Evolutionary conservation across 257 asterid genomes (phyloP).

Genomic region (Cynanchum wilfordii): DNA sequence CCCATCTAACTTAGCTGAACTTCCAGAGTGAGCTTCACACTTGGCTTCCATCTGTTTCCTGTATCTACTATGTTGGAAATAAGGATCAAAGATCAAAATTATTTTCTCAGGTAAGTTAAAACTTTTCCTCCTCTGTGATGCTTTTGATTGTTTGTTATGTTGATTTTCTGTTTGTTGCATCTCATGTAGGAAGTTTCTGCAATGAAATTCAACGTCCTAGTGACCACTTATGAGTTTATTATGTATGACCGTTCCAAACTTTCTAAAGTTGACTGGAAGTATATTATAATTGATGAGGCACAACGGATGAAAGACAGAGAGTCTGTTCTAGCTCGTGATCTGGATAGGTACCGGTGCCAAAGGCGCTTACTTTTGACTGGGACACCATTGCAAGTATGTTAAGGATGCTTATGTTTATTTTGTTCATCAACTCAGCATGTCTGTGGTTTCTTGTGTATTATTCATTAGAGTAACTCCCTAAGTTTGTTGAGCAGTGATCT

Average conservation of each 20-base stretch:
- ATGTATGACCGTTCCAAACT: constrained; percentile 98
- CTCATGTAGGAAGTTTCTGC: constrained; percentile 77
- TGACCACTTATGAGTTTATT: constrained; percentile 94
- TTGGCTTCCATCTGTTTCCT: constrained; percentile 97
- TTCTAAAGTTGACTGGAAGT: constrained; percentile 97
- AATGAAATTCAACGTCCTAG: constrained; percentile 94
- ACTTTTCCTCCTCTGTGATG: constrained; percentile 11
- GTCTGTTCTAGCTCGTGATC: constrained; percentile 99
- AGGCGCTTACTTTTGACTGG: constrained; percentile 99
- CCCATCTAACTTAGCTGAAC: constrained; percentile 27
- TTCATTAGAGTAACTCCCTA: background rate
- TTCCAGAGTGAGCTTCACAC: constrained; percentile 83
- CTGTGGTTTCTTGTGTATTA: background rate
- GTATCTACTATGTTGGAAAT: constrained; percentile 91
- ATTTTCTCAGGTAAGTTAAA: constrained; percentile 78
- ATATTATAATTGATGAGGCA: constrained; percentile 97
- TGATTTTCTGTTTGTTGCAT: constrained; percentile 19
- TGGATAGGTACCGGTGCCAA: constrained; percentile 98
- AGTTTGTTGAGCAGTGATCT: background rate
- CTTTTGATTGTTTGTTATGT: constrained; percentile 15
- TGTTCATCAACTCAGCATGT: constrained; percentile 3
- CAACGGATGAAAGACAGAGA: constrained; percentile 99
- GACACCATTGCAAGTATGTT: constrained; percentile 89
- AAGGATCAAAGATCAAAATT: constrained; percentile 80
- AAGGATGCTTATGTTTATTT: background rate